These are phyloP conservation scores for Globisporangium nunn DNA, from an alignment of 352 stramenopile genomes.

Conservation along the genomic window DNA sequence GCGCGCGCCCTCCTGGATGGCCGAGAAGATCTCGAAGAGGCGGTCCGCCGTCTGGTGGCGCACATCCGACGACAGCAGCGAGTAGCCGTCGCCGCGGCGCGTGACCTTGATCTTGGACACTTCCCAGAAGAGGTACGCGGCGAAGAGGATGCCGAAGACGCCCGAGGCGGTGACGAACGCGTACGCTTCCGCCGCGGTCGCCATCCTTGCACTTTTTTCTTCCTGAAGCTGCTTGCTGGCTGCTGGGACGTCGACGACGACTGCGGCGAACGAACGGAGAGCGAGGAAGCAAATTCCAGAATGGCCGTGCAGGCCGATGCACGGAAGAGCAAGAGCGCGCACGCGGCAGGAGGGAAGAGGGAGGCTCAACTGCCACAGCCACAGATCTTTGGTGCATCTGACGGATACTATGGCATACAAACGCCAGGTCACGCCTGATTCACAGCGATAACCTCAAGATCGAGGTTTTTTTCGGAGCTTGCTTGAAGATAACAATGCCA, in stretches of 20 bases:
- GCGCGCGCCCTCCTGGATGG: constrained; percentile 97
- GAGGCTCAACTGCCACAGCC: constrained; percentile 15
- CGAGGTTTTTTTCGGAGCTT: background rate
- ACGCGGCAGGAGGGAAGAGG: no score
- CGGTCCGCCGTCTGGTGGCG: constrained; percentile 79
- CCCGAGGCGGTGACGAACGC: constrained; percentile 50
- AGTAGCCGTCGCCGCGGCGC: constrained; percentile 75
- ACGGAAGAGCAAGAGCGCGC: background rate
- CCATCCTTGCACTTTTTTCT: constrained; percentile 24
- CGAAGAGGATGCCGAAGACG: constrained; percentile 80
- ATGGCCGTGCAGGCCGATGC: constrained; percentile 20
- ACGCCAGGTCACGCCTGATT: constrained; percentile 10
- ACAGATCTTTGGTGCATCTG: constrained; percentile 12
- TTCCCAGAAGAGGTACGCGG: constrained; percentile 82
- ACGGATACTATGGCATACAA: constrained; percentile 23
- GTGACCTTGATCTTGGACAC: constrained; percentile 87
- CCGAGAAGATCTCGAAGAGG: constrained; percentile 91
- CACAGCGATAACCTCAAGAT: background rate
- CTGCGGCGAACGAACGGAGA: constrained; percentile 6
- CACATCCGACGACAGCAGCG: constrained; percentile 63
- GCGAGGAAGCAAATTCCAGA: constrained; percentile 60
- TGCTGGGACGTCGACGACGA: constrained; percentile 2
- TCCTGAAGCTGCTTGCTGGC: constrained; percentile 5
- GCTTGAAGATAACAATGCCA: background rate
- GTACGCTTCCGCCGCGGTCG: constrained; percentile 49